Percentiles rank a stretch among this genome's conserved stretches.
phyloP scores from a whole-genome alignment of 208 protist species.

The Trypanosoma caninum region DNA sequence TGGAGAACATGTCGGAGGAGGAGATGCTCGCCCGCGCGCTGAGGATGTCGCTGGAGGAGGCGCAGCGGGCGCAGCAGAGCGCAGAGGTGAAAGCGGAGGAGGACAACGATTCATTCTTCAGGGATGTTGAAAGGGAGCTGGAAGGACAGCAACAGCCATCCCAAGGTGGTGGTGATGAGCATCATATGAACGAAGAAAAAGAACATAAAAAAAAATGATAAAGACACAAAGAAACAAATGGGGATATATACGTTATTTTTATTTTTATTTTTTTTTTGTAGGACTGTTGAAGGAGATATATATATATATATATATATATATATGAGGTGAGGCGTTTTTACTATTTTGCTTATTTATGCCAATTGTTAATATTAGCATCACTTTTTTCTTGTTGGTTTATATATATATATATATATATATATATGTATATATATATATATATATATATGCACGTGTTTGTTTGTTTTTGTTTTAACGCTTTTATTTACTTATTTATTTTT shows the following conservation, averaged over 20 bases:
- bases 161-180: background rate
- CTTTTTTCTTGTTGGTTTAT: background rate
- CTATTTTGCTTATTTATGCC: too few species aligned
- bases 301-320: too few species aligned
- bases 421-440: background rate
- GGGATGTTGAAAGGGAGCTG: conserved; percentile 10
- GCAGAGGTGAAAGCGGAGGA: background rate
- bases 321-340: too few species aligned
- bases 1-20: conserved; percentile 80
- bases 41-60: conserved; percentile 74
- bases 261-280: conserved; percentile 9
- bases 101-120: conserved; percentile 6
- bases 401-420: conserved; percentile 5
- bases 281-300: background rate
- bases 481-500: background rate
- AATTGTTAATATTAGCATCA: background rate
- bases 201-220: conserved; percentile 29
- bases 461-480: conserved; percentile 1
- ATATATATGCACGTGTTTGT: background rate
- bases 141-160: background rate
- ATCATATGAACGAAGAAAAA: conserved; percentile 1
- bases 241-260: background rate
- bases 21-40: conserved; percentile 79
- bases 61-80: background rate
- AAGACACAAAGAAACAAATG: conserved; percentile 11